A percentile compares a stretch with the other conserved stretches of the same genome.
Conservation (phyloP, 2,329 filamentous ascomycete species). For the Aulographum hederae region DNA sequence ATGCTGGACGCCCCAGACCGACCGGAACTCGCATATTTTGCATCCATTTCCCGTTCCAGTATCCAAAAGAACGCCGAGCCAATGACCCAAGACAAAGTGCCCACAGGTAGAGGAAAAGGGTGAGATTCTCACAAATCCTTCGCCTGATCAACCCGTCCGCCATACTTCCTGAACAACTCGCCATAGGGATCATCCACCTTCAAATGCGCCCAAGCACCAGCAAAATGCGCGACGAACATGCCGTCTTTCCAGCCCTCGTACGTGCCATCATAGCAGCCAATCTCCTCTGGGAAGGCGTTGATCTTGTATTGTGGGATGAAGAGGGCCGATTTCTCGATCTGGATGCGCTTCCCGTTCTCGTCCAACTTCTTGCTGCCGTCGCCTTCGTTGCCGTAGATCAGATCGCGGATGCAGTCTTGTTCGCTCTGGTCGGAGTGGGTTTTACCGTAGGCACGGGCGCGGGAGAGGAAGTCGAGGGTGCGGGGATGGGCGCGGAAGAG, state of each 20-base stretch:
- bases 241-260: constrained; percentile 14
- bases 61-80: too few relatives aligned
- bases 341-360: not conserved
- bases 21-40: too few relatives aligned
- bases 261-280: constrained; percentile 18
- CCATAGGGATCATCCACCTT: constrained; percentile 19
- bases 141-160: constrained; percentile 7
- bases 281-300: constrained; percentile 22
- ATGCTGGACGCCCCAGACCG: too few relatives aligned
- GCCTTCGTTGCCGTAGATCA: constrained; percentile 10
- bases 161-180: constrained; percentile 19
- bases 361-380: constrained; percentile 4
- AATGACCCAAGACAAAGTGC: too few relatives aligned
- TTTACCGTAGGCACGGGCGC: constrained; percentile 11
- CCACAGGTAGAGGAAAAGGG: too few relatives aligned
- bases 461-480: constrained; percentile 16
- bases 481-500: constrained; percentile 17
- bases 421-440: constrained; percentile 8
- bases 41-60: too few relatives aligned
- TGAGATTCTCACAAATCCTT: too few relatives aligned
- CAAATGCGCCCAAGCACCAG: constrained; percentile 22
- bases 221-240: constrained; percentile 21
- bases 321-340: not conserved
- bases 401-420: constrained; percentile 18
- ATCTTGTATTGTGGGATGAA: constrained; percentile 18